Evolutionary conservation across 164 flowering plant species (phyloP).

Genomic region (Hamamelis virginiana): DNA sequence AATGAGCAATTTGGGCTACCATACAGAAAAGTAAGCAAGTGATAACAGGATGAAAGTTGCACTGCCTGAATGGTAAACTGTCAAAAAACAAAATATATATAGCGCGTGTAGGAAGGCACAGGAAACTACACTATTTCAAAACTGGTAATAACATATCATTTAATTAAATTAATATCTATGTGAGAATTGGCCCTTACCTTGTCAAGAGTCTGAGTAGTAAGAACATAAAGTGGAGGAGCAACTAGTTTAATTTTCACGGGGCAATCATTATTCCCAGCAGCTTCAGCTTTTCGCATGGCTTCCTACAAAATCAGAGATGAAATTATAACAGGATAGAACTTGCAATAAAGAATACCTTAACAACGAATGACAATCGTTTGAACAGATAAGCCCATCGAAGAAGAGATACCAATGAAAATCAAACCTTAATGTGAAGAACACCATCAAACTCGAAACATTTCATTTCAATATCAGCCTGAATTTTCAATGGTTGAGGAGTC

Average conservation of each 20-base stretch:
- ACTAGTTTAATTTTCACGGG: constrained; percentile 95
- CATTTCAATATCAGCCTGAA: constrained; percentile 94
- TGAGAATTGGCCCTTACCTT: constrained; percentile 49
- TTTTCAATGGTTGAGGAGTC: constrained; percentile 95
- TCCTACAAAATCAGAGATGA: constrained; percentile 46
- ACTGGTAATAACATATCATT: neutral
- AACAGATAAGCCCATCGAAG: neutral
- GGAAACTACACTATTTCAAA: neutral
- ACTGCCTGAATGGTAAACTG: neutral
- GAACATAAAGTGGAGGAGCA: constrained; percentile 93
- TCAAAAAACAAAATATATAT: no score
- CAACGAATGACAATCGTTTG: neutral
- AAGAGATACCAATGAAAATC: neutral
- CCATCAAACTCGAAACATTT: constrained; percentile 97
- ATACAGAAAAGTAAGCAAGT: neutral
- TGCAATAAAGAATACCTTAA: neutral
- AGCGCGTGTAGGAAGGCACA: neutral
- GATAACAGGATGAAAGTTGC: neutral
- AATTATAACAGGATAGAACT: neutral
- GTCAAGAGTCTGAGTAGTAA: constrained; percentile 93
- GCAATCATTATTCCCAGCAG: constrained; percentile 86
- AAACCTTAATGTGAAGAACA: constrained; percentile 96
- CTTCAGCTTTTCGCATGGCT: constrained; percentile 97
- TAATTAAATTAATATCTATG: neutral
- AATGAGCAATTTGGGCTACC: neutral